phyloP scores from a whole-genome alignment of 192 early-diverging fungal species.

The Dissophora ornata region DNA sequence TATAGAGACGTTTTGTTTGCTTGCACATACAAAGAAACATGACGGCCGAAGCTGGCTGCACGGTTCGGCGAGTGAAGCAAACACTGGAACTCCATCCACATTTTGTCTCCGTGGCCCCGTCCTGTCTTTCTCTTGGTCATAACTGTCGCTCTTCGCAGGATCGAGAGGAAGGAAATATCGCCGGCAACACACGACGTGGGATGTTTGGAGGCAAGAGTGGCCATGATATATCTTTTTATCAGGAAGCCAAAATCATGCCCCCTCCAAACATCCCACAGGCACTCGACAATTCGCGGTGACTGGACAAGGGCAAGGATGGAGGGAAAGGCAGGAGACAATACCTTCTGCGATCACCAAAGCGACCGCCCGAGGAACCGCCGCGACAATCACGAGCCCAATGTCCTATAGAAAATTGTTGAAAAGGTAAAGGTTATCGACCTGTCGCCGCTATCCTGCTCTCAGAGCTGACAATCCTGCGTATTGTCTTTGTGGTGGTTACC shows the following conservation, averaged over 20 bases:
- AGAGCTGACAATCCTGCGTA: too few relatives aligned
- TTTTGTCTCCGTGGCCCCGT: too few relatives aligned
- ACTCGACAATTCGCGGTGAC: slow-evolving; percentile 23
- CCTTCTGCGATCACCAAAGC: slow-evolving; percentile 53
- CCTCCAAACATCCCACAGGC: slow-evolving; percentile 7
- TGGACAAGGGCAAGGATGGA: slow-evolving; percentile 13
- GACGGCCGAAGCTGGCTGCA: slow-evolving; percentile 23
- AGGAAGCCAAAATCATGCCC: slow-evolving; percentile 4
- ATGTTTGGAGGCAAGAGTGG: too few relatives aligned
- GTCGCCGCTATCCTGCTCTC: too few relatives aligned
- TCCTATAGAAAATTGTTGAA: slow-evolving; percentile 29
- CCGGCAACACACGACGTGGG: too few relatives aligned
- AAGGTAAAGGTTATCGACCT: background rate
- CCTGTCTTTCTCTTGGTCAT: slow-evolving; percentile 9
- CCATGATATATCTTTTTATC: too few relatives aligned
- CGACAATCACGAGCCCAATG: slow-evolving; percentile 64
- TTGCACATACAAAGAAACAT: slow-evolving; percentile 45
- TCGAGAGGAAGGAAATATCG: too few relatives aligned
- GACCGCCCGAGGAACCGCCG: slow-evolving; percentile 35
- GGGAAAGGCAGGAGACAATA: slow-evolving; percentile 37
- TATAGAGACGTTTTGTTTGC: slow-evolving; percentile 7
- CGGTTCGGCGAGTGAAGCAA: slow-evolving; percentile 31
- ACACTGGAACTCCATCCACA: background rate
- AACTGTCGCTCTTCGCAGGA: too few relatives aligned
- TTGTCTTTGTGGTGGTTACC: slow-evolving; percentile 9